Percentiles rank a stretch among this genome's conserved stretches.
These are phyloP conservation scores for Pleurozium schreberi DNA, from an alignment of 225 moss, liverwort and hornwort species.

Conservation along the genomic window DNA sequence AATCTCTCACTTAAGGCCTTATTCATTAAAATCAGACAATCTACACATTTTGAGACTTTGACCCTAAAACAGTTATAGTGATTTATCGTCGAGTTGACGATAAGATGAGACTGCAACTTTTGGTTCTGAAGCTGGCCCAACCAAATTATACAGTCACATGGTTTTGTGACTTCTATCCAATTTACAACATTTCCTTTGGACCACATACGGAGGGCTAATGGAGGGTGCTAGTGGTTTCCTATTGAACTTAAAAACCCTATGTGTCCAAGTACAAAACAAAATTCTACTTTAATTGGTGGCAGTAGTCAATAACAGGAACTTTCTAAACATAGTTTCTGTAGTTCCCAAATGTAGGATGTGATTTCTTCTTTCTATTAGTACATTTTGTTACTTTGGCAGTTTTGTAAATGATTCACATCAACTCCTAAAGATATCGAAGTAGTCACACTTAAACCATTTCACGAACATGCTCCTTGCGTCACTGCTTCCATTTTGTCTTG, in stretches of 20 bases:
- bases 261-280: not conserved
- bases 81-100: too few species aligned
- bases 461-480: not conserved
- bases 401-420: too few species aligned
- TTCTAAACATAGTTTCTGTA: not conserved
- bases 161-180: not conserved
- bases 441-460: not conserved
- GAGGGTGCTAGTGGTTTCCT: not conserved
- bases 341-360: not conserved
- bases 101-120: too few species aligned
- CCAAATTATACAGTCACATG: not conserved
- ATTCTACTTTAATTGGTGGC: not conserved
- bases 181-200: not conserved
- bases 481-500: not conserved
- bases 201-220: not conserved
- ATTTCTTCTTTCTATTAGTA: not conserved
- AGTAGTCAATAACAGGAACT: not conserved
- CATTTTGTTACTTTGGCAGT: not conserved
- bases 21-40: too few species aligned
- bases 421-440: not conserved
- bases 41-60: too few species aligned
- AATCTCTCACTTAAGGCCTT: not conserved
- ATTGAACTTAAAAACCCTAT: not conserved
- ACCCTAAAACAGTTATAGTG: too few species aligned
- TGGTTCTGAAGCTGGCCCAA: not conserved